Conservation (phyloP, 805 yeast species). For the Starmerella stigmatis region DNA sequence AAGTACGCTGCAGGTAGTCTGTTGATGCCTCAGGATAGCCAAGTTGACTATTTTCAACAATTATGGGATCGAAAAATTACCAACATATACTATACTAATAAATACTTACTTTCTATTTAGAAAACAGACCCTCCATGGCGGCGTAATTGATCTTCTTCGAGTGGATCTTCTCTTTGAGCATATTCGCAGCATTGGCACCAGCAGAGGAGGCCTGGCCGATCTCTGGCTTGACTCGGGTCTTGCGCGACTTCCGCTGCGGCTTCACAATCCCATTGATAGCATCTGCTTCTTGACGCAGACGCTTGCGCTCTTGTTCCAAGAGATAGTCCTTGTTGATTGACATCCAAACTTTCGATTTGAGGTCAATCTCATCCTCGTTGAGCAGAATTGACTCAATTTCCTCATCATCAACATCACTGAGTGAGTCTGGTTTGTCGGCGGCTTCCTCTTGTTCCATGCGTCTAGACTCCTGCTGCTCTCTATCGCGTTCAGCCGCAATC, state of each 20-base stretch:
- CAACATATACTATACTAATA: neutral
- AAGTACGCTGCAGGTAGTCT: too few relatives aligned
- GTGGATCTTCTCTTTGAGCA: slow-evolving; percentile 64
- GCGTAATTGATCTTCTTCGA: slow-evolving; percentile 86
- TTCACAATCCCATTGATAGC: slow-evolving; percentile 64
- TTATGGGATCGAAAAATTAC: neutral
- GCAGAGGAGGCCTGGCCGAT: slow-evolving; percentile 42
- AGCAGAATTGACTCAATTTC: slow-evolving; percentile 56
- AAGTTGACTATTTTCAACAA: too few relatives aligned
- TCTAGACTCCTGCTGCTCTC: slow-evolving; percentile 32
- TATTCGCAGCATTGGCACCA: slow-evolving; percentile 66
- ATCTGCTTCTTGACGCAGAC: slow-evolving; percentile 79
- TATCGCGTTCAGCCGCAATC: slow-evolving; percentile 14
- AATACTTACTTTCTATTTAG: slow-evolving; percentile 11
- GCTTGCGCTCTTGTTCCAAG: slow-evolving; percentile 71
- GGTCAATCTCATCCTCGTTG: slow-evolving; percentile 53
- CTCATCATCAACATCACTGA: slow-evolving; percentile 75
- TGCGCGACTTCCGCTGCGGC: slow-evolving; percentile 36
- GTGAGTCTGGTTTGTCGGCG: slow-evolving; percentile 48
- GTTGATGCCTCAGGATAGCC: too few relatives aligned
- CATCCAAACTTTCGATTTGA: slow-evolving; percentile 82
- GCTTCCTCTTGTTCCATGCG: slow-evolving; percentile 6
- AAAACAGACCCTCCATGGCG: slow-evolving; percentile 45
- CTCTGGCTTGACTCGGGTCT: slow-evolving; percentile 29
- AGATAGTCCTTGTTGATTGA: slow-evolving; percentile 80